phyloP scores from a whole-genome alignment of 305 asterid species.

The Ruellia speciosa region DNA sequence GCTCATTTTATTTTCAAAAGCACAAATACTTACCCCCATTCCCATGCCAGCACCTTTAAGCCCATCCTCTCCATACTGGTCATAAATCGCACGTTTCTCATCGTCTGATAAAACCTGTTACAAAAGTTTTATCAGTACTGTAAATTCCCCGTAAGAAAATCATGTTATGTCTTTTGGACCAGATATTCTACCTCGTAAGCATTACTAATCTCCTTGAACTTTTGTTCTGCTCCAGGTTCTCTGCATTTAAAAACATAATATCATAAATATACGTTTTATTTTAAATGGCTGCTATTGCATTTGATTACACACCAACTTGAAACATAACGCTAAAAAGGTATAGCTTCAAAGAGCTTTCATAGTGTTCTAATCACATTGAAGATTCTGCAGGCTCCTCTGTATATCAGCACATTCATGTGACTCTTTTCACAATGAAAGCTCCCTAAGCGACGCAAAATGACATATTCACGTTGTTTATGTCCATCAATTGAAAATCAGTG shows the following conservation, averaged over 20 bases:
- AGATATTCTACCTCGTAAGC: slow-evolving; percentile 76
- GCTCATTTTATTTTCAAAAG: slow-evolving; percentile 3
- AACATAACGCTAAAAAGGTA: no score
- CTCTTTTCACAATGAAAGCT: no score
- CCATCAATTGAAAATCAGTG: background rate
- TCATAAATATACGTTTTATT: background rate
- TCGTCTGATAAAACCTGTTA: slow-evolving; percentile 87
- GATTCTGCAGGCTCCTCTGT: no score
- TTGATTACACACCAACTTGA: no score
- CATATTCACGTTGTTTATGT: background rate
- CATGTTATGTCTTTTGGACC: no score
- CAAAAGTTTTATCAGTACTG: slow-evolving; percentile 11
- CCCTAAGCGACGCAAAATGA: background rate
- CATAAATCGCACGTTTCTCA: slow-evolving; percentile 88
- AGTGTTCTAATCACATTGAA: no score
- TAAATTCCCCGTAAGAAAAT: background rate
- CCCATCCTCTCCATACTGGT: slow-evolving; percentile 95
- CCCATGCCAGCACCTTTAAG: slow-evolving; percentile 89
- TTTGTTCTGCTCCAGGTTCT: slow-evolving; percentile 84
- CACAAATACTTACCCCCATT: slow-evolving; percentile 66
- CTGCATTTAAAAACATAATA: slow-evolving; percentile 34
- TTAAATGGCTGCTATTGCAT: no score
- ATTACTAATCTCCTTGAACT: slow-evolving; percentile 91
- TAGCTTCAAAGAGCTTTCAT: no score
- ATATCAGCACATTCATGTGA: no score